A percentile compares a stretch with the other conserved stretches of the same genome.
Conservation (phyloP, 306 rosid genomes). For the Cicer chorassanicum region DNA sequence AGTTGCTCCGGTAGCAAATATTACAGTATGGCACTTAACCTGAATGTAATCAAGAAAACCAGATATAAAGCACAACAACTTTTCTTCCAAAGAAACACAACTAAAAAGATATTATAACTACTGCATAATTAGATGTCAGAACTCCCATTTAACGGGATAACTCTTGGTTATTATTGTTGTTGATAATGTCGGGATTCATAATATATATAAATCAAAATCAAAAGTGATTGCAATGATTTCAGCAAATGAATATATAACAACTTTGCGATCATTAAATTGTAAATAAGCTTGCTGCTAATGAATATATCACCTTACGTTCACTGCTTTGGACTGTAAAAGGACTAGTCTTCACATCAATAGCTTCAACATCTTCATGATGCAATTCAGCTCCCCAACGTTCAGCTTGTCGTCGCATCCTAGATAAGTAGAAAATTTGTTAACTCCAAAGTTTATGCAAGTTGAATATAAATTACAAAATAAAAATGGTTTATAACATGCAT, state of each 20-base stretch:
- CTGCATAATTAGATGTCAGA: conserved; percentile 20
- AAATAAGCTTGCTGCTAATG: conserved; percentile 37
- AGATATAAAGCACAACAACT: conserved; percentile 23
- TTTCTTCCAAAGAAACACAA: conserved; percentile 40
- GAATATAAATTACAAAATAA: conserved; percentile 24
- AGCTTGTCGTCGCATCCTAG: conserved; percentile 62
- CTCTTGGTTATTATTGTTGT: neutral
- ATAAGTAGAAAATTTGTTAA: conserved; percentile 40
- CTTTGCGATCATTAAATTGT: conserved; percentile 28
- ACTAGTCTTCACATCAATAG: conserved; percentile 65
- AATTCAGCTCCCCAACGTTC: conserved; percentile 98
- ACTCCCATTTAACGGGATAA: neutral
- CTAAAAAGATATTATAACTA: conserved; percentile 9
- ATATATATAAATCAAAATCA: conserved; percentile 12
- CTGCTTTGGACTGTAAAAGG: conserved; percentile 90
- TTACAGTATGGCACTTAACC: conserved; percentile 80
- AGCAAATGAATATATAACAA: too few relatives aligned
- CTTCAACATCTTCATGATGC: conserved; percentile 92
- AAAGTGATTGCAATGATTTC: conserved; percentile 31
- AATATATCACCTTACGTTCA: conserved; percentile 90
- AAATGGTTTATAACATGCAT: conserved; percentile 1
- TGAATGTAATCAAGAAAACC: conserved; percentile 52
- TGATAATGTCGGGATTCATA: conserved; percentile 9
- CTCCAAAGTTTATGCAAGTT: conserved; percentile 21
- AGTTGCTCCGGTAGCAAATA: conserved; percentile 91